A percentile compares a stretch with the other conserved stretches of the same genome.
These are phyloP conservation scores for Fraxinus dipetala DNA, from an alignment of 305 asterid species.

Conservation along the genomic window DNA sequence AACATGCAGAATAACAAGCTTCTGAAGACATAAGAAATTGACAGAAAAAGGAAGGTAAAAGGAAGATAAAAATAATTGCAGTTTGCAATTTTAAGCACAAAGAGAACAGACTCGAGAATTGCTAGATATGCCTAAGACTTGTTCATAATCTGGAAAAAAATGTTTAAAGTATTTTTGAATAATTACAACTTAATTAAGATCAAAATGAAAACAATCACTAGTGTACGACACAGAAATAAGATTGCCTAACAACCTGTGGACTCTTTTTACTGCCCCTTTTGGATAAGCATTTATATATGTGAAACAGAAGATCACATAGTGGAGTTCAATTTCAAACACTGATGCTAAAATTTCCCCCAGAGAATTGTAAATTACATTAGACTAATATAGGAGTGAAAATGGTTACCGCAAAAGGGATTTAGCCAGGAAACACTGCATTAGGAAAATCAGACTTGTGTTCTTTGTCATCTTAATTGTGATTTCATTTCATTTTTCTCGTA, in stretches of 20 bases:
- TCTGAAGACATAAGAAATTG: background rate
- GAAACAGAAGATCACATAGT: too few relatives aligned
- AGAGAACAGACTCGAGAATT: background rate
- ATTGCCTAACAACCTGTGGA: background rate
- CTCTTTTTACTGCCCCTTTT: background rate
- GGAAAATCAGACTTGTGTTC: too few relatives aligned
- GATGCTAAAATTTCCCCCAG: background rate
- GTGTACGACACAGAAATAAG: background rate
- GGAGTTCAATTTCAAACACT: too few relatives aligned
- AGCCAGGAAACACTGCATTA: too few relatives aligned
- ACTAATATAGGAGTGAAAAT: too few relatives aligned
- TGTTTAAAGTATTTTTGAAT: too few relatives aligned
- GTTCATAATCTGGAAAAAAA: background rate
- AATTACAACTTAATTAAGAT: too few relatives aligned
- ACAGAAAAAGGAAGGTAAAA: background rate
- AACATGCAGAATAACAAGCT: too few relatives aligned
- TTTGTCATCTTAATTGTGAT: too few relatives aligned
- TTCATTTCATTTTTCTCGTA: too few relatives aligned
- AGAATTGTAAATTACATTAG: background rate
- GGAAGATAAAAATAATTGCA: background rate
- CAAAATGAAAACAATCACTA: background rate
- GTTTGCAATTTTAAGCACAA: background rate
- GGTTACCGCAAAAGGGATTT: too few relatives aligned
- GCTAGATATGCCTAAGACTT: background rate
- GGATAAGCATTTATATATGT: too few relatives aligned